These are phyloP conservation scores for Aristolochia californica DNA, from an alignment of 164 flowering plant species.

Conservation along the genomic window DNA sequence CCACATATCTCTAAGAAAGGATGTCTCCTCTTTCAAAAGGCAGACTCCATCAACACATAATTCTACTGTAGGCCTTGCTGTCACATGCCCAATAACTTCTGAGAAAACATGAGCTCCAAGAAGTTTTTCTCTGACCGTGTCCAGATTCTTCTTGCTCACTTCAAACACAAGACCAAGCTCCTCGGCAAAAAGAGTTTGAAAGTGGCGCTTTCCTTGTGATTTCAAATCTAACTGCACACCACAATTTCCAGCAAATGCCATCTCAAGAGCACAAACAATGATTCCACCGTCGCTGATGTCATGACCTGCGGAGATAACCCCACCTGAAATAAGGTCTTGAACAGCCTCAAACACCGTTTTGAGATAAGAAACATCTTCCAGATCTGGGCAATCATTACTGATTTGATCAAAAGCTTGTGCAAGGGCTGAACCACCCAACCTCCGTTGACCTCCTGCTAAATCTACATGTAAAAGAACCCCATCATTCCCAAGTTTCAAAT, in stretches of 20 bases:
- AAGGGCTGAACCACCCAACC: slow-evolving; percentile 94
- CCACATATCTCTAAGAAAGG: slow-evolving; percentile 79
- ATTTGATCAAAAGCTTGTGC: slow-evolving; percentile 84
- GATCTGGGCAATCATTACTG: slow-evolving; percentile 81
- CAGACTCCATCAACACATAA: slow-evolving; percentile 47
- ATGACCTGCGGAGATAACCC: slow-evolving; percentile 81
- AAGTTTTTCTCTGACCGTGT: slow-evolving; percentile 36
- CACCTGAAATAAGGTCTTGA: slow-evolving; percentile 55
- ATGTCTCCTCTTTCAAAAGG: slow-evolving; percentile 45
- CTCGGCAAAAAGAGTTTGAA: slow-evolving; percentile 69
- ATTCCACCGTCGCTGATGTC: slow-evolving; percentile 95
- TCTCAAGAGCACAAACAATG: slow-evolving; percentile 56
- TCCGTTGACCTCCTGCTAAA: slow-evolving; percentile 70
- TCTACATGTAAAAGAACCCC: slow-evolving; percentile 83
- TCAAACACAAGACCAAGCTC: slow-evolving; percentile 88
- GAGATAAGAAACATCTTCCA: slow-evolving; percentile 76
- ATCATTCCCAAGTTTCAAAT: slow-evolving; percentile 69
- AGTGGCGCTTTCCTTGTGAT: slow-evolving; percentile 39
- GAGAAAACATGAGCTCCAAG: slow-evolving; percentile 26
- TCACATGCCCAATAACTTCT: slow-evolving; percentile 64
- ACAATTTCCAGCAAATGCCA: slow-evolving; percentile 97
- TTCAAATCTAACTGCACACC: slow-evolving; percentile 51
- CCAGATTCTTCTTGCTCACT: slow-evolving; percentile 46
- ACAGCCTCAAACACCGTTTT: slow-evolving; percentile 57
- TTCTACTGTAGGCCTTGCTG: slow-evolving; percentile 28